Evolutionary conservation across 257 asterid genomes (phyloP).

Genomic region (Oldenlandia corymbosa): DNA sequence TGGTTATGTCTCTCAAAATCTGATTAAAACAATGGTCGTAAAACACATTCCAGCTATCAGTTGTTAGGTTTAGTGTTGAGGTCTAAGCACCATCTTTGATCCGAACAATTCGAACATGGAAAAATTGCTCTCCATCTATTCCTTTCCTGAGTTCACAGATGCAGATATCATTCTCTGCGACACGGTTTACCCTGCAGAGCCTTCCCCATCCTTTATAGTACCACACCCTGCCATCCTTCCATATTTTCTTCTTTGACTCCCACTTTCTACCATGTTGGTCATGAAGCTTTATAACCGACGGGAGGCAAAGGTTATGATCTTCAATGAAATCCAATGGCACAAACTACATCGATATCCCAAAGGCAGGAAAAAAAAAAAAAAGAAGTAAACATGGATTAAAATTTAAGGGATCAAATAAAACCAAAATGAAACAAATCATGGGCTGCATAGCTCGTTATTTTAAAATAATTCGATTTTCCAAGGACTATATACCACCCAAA

Average conservation of each 20-base stretch:
- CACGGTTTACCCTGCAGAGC: conserved; percentile 4
- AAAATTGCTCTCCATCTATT: neutral
- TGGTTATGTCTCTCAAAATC: no score
- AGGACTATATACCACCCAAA: no score
- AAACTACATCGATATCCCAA: neutral
- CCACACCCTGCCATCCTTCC: conserved; percentile 10
- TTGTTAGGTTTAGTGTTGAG: no score
- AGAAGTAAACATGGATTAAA: no score
- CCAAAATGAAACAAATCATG: no score
- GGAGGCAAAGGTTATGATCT: conserved; percentile 1
- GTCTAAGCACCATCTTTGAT: no score
- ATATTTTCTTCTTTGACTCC: neutral
- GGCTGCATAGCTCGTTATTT: no score
- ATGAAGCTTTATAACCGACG: neutral
- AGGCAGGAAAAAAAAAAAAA: no score
- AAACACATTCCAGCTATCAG: no score
- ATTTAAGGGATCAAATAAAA: no score
- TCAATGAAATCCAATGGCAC: conserved; percentile 1
- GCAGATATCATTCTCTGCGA: conserved; percentile 2
- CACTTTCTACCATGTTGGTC: conserved; percentile 4
- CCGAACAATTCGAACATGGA: neutral
- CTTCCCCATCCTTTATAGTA: conserved; percentile 7
- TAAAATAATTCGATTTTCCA: no score
- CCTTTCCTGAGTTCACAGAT: neutral
- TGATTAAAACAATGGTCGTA: no score